phyloP scores from a whole-genome alignment of 805 yeast species.

The Candida chilensis region DNA sequence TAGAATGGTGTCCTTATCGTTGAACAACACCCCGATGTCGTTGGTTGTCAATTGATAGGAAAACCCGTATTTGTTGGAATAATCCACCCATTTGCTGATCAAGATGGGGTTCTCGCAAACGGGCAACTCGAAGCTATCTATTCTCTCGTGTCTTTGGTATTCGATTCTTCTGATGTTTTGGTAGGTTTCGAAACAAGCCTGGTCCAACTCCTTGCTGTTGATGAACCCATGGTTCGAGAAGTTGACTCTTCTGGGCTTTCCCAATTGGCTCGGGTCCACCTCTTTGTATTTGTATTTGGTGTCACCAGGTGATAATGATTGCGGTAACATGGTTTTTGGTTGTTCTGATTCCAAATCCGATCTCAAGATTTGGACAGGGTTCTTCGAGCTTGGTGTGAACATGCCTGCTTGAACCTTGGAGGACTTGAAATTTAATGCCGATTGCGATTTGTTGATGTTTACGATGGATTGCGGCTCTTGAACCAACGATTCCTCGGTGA shows the following conservation, averaged over 20 bases:
- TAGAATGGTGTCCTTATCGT: slow-evolving; percentile 75
- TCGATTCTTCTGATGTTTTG: slow-evolving; percentile 32
- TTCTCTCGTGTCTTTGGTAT: slow-evolving; percentile 19
- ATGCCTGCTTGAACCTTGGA: slow-evolving; percentile 62
- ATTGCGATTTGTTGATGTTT: slow-evolving; percentile 47
- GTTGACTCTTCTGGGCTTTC: slow-evolving; percentile 25
- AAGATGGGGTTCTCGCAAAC: slow-evolving; percentile 52
- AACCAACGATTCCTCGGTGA: slow-evolving; percentile 54
- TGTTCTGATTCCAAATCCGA: slow-evolving; percentile 63
- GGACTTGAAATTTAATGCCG: slow-evolving; percentile 56
- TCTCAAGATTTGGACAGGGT: slow-evolving; percentile 62
- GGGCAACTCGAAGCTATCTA: slow-evolving; percentile 26
- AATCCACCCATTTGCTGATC: slow-evolving; percentile 96
- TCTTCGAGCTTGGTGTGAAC: slow-evolving; percentile 38
- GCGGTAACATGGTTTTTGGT: slow-evolving; percentile 68
- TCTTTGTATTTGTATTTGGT: slow-evolving; percentile 83
- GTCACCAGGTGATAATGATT: slow-evolving; percentile 87
- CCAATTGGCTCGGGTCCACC: slow-evolving; percentile 28
- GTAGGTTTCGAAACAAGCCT: slow-evolving; percentile 23
- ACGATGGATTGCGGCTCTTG: slow-evolving; percentile 51
- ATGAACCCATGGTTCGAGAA: slow-evolving; percentile 27
- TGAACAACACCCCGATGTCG: slow-evolving; percentile 83
- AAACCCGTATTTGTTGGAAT: slow-evolving; percentile 90
- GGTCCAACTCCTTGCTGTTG: slow-evolving; percentile 26
- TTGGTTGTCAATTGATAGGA: slow-evolving; percentile 88